Base-by-base conservation (phyloP, 139 green algal genomes). In the Volvox reticuliferus region DNA sequence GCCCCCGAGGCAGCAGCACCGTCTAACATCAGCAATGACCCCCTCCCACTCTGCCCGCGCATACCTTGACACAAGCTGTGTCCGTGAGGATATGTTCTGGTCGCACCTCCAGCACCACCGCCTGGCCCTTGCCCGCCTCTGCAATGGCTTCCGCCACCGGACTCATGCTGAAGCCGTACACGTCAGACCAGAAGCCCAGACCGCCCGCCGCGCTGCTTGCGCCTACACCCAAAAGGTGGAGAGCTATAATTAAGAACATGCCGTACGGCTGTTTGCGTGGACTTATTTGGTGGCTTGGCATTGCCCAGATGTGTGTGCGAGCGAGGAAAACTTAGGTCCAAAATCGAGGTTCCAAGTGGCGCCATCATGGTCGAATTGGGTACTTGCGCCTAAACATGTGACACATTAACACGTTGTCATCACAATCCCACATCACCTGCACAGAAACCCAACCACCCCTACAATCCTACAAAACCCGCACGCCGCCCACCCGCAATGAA, bases 131-230 rank as follows among this genome's bases (percentile, higher is more conserved):
- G 0, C 93, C 93, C 30, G 91, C 90, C 61, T 93, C 28, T 3
- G 63, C 21, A 26, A 97, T 76, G 88, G 96, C 93, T 1, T 82
- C 50, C 2, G 88, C 89, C 21, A 99, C 94, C 26, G 95, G 92
- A 1, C 73, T 26, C 97, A 99, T 99, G 86, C 82, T 86, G 90
- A 99, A 99, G 78, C 97, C 98, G 92, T 99, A 99, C 67, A 99
- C 97, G 65, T 98, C 93, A 17, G 14, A 28, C 86, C 86, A 90
- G 86, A 90, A 90, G 32, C 69, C 69, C 30, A 90, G 55, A 6
- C 86, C 86, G 32, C 86, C 86, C 2, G 86, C 86, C 16, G 86
- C 75, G 30, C n/a, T 69, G 86, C 73, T 85, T 55, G 86, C 86
- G 13, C 86, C 86, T 90, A 61, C n/a, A 20, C 1, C 21, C n/a